A percentile compares a stretch with the other conserved stretches of the same genome.
Conservation (phyloP, 2,329 filamentous ascomycete genomes). For the Diaporthe ilicicola region DNA sequence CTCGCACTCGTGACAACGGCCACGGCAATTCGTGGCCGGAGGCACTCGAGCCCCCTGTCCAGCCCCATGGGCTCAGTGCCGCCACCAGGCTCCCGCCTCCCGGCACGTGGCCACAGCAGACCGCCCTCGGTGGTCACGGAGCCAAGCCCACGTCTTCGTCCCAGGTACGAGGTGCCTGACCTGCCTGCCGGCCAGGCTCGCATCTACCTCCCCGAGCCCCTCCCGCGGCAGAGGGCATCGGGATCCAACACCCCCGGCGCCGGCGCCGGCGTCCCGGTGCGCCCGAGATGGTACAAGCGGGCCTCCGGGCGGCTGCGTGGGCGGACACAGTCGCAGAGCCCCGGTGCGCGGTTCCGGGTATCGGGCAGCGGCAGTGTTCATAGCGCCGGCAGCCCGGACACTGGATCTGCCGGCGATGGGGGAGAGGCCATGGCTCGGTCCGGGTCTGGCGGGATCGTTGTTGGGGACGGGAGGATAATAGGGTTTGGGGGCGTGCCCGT, state of each 20-base stretch:
- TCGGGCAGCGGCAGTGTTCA: not conserved
- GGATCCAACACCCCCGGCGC: slow-evolving; percentile 10
- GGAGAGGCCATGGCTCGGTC: slow-evolving; percentile 38
- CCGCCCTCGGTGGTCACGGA: slow-evolving; percentile 55
- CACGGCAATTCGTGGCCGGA: not conserved
- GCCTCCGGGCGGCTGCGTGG: slow-evolving; percentile 18
- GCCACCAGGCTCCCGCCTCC: slow-evolving; percentile 6
- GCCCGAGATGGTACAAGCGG: slow-evolving; percentile 20
- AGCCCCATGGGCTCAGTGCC: slow-evolving; percentile 11
- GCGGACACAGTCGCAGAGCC: slow-evolving; percentile 26
- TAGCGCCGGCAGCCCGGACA: not conserved
- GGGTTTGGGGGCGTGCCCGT: slow-evolving; percentile 36
- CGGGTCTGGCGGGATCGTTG: slow-evolving; percentile 37
- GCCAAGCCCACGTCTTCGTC: slow-evolving; percentile 48
- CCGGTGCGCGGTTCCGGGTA: not conserved
- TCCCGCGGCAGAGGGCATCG: not conserved
- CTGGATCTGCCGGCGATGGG: not conserved
- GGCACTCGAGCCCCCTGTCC: slow-evolving; percentile 28
- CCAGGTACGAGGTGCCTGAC: slow-evolving; percentile 11
- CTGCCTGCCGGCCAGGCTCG: slow-evolving; percentile 6
- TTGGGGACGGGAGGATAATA: slow-evolving; percentile 38
- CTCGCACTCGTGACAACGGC: not conserved
- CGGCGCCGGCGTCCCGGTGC: not conserved
- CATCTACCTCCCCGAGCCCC: slow-evolving; percentile 21
- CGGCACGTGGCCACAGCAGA: slow-evolving; percentile 37